A percentile compares a stretch with the other conserved stretches of the same genome.
Conservation (phyloP, 1,139 yeast genomes). For the Meyerozyma sp. region DNA sequence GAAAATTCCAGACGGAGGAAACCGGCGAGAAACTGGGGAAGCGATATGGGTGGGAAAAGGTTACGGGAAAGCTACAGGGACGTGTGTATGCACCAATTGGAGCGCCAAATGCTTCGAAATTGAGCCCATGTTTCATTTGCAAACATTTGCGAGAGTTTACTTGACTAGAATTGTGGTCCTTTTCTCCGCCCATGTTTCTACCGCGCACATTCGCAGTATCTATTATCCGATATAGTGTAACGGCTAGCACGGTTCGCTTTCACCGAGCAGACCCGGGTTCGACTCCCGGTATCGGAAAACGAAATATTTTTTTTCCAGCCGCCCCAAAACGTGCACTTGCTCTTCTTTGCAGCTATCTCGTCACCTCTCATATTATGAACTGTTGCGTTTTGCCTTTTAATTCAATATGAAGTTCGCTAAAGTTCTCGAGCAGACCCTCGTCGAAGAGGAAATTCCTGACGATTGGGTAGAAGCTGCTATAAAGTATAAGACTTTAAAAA, state of each 20-base stretch:
- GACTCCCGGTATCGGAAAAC: constrained; percentile 73
- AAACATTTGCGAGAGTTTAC: too few species aligned
- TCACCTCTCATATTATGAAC: background rate
- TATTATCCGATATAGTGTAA: constrained; percentile 64
- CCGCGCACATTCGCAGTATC: background rate
- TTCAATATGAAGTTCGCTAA: constrained; percentile 66
- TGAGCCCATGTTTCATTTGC: too few species aligned
- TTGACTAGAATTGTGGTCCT: too few species aligned
- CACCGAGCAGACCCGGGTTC: constrained; percentile 83
- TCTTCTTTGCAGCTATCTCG: background rate
- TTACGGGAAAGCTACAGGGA: too few species aligned
- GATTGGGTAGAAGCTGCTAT: constrained; percentile 70
- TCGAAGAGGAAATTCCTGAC: constrained; percentile 57
- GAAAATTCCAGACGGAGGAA: background rate
- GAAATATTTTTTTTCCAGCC: constrained; percentile 12
- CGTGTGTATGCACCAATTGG: too few species aligned
- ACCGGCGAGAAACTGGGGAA: too few species aligned
- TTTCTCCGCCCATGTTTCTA: background rate
- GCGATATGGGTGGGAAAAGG: too few species aligned
- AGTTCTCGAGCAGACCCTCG: constrained; percentile 56
- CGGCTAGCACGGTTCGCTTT: constrained; percentile 82
- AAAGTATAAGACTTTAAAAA: constrained; percentile 65
- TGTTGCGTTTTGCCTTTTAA: background rate
- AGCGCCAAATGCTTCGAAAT: too few species aligned
- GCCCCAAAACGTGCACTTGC: background rate